Evolutionary conservation across 2,329 filamentous ascomycete species (phyloP).

Genomic region (Penicillium polonicum): DNA sequence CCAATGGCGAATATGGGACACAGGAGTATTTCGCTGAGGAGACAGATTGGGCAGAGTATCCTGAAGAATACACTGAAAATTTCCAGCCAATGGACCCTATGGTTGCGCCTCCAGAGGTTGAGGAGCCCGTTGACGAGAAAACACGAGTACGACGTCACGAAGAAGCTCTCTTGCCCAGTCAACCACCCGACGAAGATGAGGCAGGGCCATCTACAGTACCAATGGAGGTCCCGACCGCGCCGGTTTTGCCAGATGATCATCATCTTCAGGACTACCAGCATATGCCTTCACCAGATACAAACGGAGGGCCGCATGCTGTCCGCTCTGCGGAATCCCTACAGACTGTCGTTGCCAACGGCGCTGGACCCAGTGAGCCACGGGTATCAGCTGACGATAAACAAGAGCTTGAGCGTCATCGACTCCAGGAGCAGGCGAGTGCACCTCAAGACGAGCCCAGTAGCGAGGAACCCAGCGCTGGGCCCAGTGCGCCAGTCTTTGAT

Average conservation of each 20-base stretch:
- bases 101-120: slow-evolving; percentile 51
- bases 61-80: slow-evolving; percentile 26
- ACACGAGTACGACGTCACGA: slow-evolving; percentile 76
- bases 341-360: slow-evolving; percentile 33
- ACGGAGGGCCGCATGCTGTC: slow-evolving; percentile 23
- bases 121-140: slow-evolving; percentile 73
- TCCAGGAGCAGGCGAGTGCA: slow-evolving; percentile 64
- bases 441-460: slow-evolving; percentile 42
- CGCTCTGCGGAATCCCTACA: slow-evolving; percentile 34
- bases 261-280: slow-evolving; percentile 51
- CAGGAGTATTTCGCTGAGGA: slow-evolving; percentile 17
- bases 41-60: slow-evolving; percentile 32
- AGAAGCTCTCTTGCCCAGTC: slow-evolving; percentile 75
- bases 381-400: slow-evolving; percentile 68
- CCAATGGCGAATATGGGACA: slow-evolving; percentile 22
- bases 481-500: slow-evolving; percentile 61
- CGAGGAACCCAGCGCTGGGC: slow-evolving; percentile 28
- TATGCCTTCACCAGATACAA: slow-evolving; percentile 24
- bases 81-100: slow-evolving; percentile 26
- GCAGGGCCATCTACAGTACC: slow-evolving; percentile 47
- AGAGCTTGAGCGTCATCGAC: slow-evolving; percentile 66
- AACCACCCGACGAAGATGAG: slow-evolving; percentile 57
- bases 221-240: slow-evolving; percentile 44
- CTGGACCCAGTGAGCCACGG: slow-evolving; percentile 39
- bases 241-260: slow-evolving; percentile 49